These are phyloP conservation scores for Radiomyces spectabilis DNA, from an alignment of 192 early-diverging fungal species.

Conservation along the genomic window DNA sequence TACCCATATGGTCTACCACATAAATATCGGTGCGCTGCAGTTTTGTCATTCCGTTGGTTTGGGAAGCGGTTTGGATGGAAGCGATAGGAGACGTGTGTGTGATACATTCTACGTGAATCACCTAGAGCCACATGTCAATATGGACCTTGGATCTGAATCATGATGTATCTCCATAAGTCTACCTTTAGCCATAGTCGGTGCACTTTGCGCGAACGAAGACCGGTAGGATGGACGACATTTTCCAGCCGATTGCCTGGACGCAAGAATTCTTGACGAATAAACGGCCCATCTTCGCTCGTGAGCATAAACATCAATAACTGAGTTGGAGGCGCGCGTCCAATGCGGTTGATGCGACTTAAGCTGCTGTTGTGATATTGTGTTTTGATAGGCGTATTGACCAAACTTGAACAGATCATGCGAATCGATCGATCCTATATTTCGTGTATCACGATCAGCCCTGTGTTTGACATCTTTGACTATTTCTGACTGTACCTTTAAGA, in stretches of 20 bases:
- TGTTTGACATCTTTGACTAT: neutral
- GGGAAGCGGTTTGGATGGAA: neutral
- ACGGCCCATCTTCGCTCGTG: neutral
- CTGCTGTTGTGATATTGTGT: neutral
- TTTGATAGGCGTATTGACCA: neutral
- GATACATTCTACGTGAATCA: constrained; percentile 5
- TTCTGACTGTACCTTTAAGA: neutral
- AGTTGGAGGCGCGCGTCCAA: constrained; percentile 4
- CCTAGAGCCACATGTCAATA: constrained; percentile 21
- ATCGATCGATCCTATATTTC: neutral
- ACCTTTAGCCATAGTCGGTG: no score
- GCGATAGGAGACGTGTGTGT: neutral
- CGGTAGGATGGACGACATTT: no score
- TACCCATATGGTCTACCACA: constrained; percentile 5
- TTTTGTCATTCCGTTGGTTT: neutral
- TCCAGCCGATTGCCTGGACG: no score
- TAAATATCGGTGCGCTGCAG: neutral
- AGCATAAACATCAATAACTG: constrained; percentile 6
- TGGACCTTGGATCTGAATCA: no score
- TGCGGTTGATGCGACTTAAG: neutral
- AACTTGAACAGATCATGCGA: neutral
- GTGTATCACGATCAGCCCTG: neutral
- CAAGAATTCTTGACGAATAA: constrained; percentile 11
- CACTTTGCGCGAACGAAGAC: no score
- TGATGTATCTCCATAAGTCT: no score